Evolutionary conservation across 495 filamentous ascomycete species (phyloP).

Genomic region (Xylaria intraflava): DNA sequence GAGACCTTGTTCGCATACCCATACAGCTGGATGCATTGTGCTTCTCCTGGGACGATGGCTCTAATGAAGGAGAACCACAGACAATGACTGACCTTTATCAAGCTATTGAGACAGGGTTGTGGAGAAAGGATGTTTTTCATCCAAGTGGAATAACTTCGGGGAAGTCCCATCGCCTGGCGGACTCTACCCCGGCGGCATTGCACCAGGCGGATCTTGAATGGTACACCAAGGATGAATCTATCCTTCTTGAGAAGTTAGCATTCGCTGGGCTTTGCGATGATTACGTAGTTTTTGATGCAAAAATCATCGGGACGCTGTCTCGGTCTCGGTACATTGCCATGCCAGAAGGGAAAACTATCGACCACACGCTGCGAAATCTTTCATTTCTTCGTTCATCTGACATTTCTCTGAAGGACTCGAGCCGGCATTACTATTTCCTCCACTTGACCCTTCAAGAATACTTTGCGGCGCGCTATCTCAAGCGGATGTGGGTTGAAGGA

Average conservation of each 20-base stretch:
- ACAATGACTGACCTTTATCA: not conserved
- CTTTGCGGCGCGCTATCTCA: not conserved
- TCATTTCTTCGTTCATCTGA: not conserved
- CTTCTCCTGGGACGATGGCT: slow-evolving; percentile 4
- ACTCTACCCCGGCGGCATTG: too few species aligned
- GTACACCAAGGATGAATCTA: not conserved
- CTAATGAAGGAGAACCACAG: slow-evolving; percentile 13
- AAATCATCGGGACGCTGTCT: not conserved
- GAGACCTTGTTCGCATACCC: slow-evolving; percentile 31
- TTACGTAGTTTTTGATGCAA: not conserved
- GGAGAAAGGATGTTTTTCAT: not conserved
- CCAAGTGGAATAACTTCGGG: not conserved
- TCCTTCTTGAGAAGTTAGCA: not conserved
- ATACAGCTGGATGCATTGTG: slow-evolving; percentile 36
- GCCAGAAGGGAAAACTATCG: not conserved
- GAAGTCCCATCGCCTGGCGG: not conserved
- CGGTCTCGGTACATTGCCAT: not conserved
- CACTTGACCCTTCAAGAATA: slow-evolving; percentile 28
- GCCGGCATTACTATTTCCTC: slow-evolving; percentile 27
- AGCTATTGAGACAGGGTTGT: not conserved
- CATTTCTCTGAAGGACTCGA: not conserved
- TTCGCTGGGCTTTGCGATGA: not conserved
- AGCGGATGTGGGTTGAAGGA: not conserved
- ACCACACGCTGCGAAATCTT: not conserved
- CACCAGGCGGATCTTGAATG: not conserved